Evolutionary conservation across 2,329 filamentous ascomycete genomes (phyloP).

Genomic region (Penicillium sp.): DNA sequence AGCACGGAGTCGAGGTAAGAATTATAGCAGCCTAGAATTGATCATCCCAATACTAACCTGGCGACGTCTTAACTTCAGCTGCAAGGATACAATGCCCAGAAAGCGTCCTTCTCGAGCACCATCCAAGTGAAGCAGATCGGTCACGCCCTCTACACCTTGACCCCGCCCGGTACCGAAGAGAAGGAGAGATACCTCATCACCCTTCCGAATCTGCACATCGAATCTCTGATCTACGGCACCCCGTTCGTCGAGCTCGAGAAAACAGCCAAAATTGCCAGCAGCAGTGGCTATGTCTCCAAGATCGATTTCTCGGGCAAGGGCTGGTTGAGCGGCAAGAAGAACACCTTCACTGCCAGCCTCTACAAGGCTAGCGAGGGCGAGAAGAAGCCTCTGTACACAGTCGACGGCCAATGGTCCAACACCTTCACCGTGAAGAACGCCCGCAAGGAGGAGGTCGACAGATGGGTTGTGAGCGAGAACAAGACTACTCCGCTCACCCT

Average conservation of each 20-base stretch:
- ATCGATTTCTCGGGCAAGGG: slow-evolving; percentile 93
- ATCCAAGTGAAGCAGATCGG: slow-evolving; percentile 95
- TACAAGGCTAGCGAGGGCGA: slow-evolving; percentile 66
- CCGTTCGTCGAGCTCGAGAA: slow-evolving; percentile 91
- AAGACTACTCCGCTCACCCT: slow-evolving; percentile 68
- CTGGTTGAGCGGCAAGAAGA: slow-evolving; percentile 95
- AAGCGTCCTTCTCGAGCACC: slow-evolving; percentile 88
- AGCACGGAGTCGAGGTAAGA: slow-evolving; percentile 67
- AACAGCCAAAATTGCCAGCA: slow-evolving; percentile 79
- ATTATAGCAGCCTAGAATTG: neutral
- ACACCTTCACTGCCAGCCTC: slow-evolving; percentile 74
- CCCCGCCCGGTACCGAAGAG: slow-evolving; percentile 52
- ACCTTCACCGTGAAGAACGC: slow-evolving; percentile 74
- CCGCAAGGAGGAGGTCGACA: slow-evolving; percentile 53
- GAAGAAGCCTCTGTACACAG: slow-evolving; percentile 70
- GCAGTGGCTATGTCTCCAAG: slow-evolving; percentile 80
- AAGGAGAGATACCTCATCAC: slow-evolving; percentile 83
- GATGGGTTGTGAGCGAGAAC: slow-evolving; percentile 59
- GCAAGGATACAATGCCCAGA: slow-evolving; percentile 91
- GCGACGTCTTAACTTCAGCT: slow-evolving; percentile 35
- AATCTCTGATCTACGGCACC: slow-evolving; percentile 70
- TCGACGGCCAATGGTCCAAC: slow-evolving; percentile 88
- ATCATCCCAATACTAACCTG: neutral
- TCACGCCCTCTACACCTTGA: slow-evolving; percentile 76
- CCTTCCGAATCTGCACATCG: slow-evolving; percentile 86